Conservation (phyloP, 805 yeast genomes). For the Ogataea angusta region DNA sequence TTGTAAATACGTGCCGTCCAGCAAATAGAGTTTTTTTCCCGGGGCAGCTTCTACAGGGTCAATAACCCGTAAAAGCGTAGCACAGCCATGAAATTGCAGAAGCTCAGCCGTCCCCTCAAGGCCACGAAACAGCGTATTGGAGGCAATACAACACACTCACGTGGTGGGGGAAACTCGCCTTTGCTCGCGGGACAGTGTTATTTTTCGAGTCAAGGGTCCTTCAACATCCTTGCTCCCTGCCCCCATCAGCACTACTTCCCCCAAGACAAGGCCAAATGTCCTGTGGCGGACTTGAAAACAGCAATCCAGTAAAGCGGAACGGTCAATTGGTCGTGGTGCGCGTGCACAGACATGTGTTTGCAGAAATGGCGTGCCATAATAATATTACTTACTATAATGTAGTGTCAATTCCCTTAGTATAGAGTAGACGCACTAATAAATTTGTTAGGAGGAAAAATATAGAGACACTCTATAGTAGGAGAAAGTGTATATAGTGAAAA, state of each 20-base stretch:
- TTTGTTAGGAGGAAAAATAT: slow-evolving; percentile 11
- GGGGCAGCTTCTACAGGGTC: slow-evolving; percentile 11
- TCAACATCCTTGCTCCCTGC: background rate
- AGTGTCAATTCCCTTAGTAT: slow-evolving; percentile 3
- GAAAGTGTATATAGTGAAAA: slow-evolving; percentile 3
- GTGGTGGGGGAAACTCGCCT: no score
- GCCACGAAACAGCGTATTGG: background rate
- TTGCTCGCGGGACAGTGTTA: background rate
- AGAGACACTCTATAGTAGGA: slow-evolving; percentile 8
- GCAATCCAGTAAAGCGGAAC: background rate
- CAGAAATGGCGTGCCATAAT: slow-evolving; percentile 1
- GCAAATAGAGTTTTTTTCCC: background rate
- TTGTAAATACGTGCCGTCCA: background rate
- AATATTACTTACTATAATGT: slow-evolving; percentile 7
- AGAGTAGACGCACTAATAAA: slow-evolving; percentile 7
- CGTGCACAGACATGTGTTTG: background rate
- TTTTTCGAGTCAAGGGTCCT: background rate
- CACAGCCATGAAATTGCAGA: slow-evolving; percentile 5
- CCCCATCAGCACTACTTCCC: slow-evolving; percentile 1
- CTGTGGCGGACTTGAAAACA: background rate
- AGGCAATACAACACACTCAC: no score
- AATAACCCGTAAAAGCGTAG: slow-evolving; percentile 1
- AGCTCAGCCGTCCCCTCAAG: background rate
- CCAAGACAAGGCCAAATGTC: background rate
- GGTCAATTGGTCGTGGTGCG: background rate